Conservation (phyloP, 768 basidiomycete genomes). For the Lanmaoa pseudosensibilis region DNA sequence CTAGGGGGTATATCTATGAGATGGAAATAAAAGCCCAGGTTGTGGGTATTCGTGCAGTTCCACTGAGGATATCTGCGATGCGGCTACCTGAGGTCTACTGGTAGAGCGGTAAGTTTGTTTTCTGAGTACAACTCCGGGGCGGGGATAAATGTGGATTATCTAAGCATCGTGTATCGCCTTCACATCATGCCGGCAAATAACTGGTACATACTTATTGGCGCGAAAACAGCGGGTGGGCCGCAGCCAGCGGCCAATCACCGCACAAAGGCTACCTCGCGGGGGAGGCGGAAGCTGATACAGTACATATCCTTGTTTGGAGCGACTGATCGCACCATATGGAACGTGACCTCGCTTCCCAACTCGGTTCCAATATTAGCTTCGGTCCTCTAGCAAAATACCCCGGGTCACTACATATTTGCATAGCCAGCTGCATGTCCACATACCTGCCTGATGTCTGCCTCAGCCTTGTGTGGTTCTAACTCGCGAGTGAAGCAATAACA, state of each 20-base stretch:
- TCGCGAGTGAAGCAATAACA: slow-evolving; percentile 96
- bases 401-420: slow-evolving; percentile 6
- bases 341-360: slow-evolving; percentile 48
- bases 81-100: slow-evolving; percentile 10
- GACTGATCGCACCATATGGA: slow-evolving; percentile 87
- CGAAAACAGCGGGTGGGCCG: neutral
- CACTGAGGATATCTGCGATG: slow-evolving; percentile 10
- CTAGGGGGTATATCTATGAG: slow-evolving; percentile 38
- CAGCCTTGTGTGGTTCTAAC: slow-evolving; percentile 62
- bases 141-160: slow-evolving; percentile 37
- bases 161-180: slow-evolving; percentile 37
- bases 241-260: slow-evolving; percentile 5
- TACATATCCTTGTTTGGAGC: slow-evolving; percentile 99
- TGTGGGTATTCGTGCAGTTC: slow-evolving; percentile 19
- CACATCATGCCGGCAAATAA: slow-evolving; percentile 11
- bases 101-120: slow-evolving; percentile 8
- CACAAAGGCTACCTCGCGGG: slow-evolving; percentile 42
- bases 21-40: slow-evolving; percentile 14
- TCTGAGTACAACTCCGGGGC: slow-evolving; percentile 2
- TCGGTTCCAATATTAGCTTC: slow-evolving; percentile 59
- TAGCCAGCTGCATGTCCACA: slow-evolving; percentile 27
- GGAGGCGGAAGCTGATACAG: slow-evolving; percentile 85
- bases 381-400: slow-evolving; percentile 56
- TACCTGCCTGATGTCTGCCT: slow-evolving; percentile 80
- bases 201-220: neutral